Evolutionary conservation across 805 yeast genomes (phyloP).

Genomic region (Saccharomycopsis schoenii): DNA sequence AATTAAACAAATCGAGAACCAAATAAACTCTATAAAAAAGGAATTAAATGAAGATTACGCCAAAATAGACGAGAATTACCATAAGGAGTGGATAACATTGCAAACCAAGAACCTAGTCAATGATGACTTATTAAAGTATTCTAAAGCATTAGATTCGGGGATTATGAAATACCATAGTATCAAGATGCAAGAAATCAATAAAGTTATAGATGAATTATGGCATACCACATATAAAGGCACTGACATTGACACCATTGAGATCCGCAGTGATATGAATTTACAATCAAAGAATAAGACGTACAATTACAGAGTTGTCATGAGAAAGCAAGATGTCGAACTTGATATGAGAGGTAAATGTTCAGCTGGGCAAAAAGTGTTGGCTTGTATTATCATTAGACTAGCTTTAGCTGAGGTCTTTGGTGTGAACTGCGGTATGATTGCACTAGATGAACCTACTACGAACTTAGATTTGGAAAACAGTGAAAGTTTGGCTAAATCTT

Average conservation of each 20-base stretch:
- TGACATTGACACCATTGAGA: constrained; percentile 84
- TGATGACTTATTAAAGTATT: constrained; percentile 72
- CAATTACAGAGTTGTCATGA: constrained; percentile 92
- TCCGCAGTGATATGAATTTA: constrained; percentile 55
- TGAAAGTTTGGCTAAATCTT: constrained; percentile 74
- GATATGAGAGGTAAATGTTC: constrained; percentile 99
- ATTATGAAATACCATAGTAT: constrained; percentile 86
- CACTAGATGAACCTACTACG: constrained; percentile 96
- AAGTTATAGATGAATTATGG: constrained; percentile 87
- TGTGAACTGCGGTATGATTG: constrained; percentile 86
- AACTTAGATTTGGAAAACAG: constrained; percentile 85
- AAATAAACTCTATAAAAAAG: constrained; percentile 39
- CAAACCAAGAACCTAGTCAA: constrained; percentile 69
- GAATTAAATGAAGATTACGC: constrained; percentile 67
- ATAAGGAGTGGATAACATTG: constrained; percentile 61
- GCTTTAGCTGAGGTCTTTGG: constrained; percentile 97
- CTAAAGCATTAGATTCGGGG: constrained; percentile 82
- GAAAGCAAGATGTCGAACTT: constrained; percentile 78
- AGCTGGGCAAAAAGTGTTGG: constrained; percentile 94
- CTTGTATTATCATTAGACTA: constrained; percentile 80
- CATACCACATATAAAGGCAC: constrained; percentile 88
- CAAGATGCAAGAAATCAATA: constrained; percentile 88
- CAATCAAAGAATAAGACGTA: constrained; percentile 48
- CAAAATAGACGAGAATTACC: constrained; percentile 53
- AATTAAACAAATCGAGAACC: constrained; percentile 70